A percentile compares a stretch with the other conserved stretches of the same genome.
Evolutionary conservation across 1,139 yeast genomes (phyloP).

Genomic region (Sugiyamaella grinbergsii): DNA sequence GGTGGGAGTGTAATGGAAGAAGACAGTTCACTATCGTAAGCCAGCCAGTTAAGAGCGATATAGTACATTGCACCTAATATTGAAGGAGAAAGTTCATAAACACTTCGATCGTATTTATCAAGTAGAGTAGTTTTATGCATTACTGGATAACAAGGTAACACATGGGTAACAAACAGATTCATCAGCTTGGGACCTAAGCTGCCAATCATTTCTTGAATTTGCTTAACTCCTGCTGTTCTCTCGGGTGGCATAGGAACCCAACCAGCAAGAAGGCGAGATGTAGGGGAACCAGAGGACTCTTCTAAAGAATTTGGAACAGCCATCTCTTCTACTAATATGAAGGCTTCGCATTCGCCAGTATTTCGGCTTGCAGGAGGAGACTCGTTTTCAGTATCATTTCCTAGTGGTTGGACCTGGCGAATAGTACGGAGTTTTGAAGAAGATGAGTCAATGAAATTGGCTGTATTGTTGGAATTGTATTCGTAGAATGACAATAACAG

Average conservation of each 20-base stretch:
- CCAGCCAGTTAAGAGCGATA: slow-evolving; percentile 35
- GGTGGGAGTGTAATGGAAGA: slow-evolving; percentile 23
- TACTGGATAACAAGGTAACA: slow-evolving; percentile 33
- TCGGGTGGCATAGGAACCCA: slow-evolving; percentile 29
- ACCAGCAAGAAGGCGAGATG: slow-evolving; percentile 25
- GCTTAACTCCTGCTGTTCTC: slow-evolving; percentile 29
- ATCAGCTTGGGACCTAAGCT: slow-evolving; percentile 30
- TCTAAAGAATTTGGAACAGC: slow-evolving; percentile 4
- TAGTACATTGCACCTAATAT: slow-evolving; percentile 32
- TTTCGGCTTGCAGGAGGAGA: not conserved
- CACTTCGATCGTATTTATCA: slow-evolving; percentile 32
- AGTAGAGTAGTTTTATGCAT: slow-evolving; percentile 34
- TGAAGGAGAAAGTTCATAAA: slow-evolving; percentile 34
- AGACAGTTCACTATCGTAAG: slow-evolving; percentile 31
- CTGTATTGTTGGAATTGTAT: slow-evolving; percentile 30
- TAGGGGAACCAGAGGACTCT: slow-evolving; percentile 12
- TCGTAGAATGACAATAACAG: slow-evolving; percentile 31
- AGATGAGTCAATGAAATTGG: slow-evolving; percentile 26
- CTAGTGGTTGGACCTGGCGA: slow-evolving; percentile 15
- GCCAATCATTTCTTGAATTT: slow-evolving; percentile 32
- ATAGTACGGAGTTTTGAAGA: slow-evolving; percentile 19
- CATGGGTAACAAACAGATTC: slow-evolving; percentile 29
- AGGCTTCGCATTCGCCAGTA: slow-evolving; percentile 27
- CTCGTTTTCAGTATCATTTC: not conserved
- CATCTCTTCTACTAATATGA: slow-evolving; percentile 31